Percentiles rank a stretch among this genome's conserved stretches.
Conservation (phyloP, 305 asterid species). For the Nicotiana rustica region DNA sequence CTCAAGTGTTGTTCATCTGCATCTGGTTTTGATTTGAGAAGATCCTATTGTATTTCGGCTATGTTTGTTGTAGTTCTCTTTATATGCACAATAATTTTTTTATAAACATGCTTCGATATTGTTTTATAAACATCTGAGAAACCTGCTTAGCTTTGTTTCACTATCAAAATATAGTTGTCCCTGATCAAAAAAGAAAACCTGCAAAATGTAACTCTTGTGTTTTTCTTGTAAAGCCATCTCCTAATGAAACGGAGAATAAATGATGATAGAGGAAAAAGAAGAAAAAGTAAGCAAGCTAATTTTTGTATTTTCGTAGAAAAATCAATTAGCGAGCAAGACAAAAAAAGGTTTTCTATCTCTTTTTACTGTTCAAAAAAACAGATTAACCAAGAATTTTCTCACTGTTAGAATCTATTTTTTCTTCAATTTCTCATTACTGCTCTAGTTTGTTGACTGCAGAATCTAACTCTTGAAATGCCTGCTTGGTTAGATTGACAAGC, state of each 20-base stretch:
- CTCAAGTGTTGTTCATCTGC: neutral
- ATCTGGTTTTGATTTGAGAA: neutral
- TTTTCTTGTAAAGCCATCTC: neutral
- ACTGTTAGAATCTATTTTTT: neutral
- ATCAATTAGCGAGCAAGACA: too few species aligned
- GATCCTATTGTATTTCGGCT: neutral
- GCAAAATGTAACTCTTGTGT: too few species aligned
- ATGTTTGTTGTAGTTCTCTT: neutral
- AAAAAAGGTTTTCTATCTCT: too few species aligned
- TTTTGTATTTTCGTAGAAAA: neutral
- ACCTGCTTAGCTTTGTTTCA: neutral
- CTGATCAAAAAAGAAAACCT: too few species aligned
- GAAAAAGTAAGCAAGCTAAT: neutral
- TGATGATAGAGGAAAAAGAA: neutral
- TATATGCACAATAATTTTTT: neutral
- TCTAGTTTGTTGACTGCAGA: neutral
- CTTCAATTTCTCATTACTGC: neutral
- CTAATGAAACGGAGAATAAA: neutral
- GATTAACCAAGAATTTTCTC: too few species aligned
- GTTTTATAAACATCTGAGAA: neutral
- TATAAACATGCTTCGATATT: neutral
- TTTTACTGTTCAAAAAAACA: too few species aligned
- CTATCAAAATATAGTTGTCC: neutral
- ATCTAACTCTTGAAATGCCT: constrained; percentile 32
- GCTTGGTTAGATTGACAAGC: constrained; percentile 76